phyloP scores from a whole-genome alignment of 2,329 filamentous ascomycete species.

The Mariannaea elegans region DNA sequence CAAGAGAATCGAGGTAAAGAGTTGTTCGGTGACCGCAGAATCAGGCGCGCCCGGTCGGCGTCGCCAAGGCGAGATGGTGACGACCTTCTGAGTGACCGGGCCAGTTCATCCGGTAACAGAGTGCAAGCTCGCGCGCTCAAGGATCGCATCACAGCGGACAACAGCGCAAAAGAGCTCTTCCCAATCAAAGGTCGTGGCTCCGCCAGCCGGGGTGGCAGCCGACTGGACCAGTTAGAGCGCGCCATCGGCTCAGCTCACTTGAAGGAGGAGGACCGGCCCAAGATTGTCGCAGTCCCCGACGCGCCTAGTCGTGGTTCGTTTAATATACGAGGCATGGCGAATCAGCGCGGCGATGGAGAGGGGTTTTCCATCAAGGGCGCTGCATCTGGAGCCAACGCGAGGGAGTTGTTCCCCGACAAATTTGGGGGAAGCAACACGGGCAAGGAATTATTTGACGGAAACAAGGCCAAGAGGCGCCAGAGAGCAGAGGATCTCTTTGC shows the following conservation, averaged over 20 bases:
- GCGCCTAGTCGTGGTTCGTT: constrained; percentile 55
- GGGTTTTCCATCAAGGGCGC: constrained; percentile 75
- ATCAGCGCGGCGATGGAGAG: constrained; percentile 53
- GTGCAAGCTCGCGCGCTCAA: constrained; percentile 46
- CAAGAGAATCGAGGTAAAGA: constrained; percentile 64
- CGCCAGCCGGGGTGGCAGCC: constrained; percentile 37
- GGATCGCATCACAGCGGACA: constrained; percentile 43
- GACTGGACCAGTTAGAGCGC: constrained; percentile 50
- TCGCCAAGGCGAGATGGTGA: constrained; percentile 59
- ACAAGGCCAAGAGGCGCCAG: constrained; percentile 63
- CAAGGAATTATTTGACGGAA: constrained; percentile 73
- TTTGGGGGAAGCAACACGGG: constrained; percentile 65
- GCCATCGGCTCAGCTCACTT: constrained; percentile 50
- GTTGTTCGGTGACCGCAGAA: constrained; percentile 63
- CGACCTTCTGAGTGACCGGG: constrained; percentile 45
- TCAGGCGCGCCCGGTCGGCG: constrained; percentile 58
- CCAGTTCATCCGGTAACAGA: constrained; percentile 47
- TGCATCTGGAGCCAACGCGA: constrained; percentile 56
- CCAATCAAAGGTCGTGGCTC: constrained; percentile 44
- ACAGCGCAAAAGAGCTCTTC: constrained; percentile 51
- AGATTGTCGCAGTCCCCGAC: constrained; percentile 65
- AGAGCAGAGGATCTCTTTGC: constrained; percentile 78
- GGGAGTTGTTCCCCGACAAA: constrained; percentile 76
- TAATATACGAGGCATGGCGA: constrained; percentile 68
- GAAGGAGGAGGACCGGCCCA: constrained; percentile 55